A percentile compares a stretch with the other conserved stretches of the same genome.
phyloP scores from a whole-genome alignment of 2,329 filamentous ascomycete species.

The Penicillium crustosum region DNA sequence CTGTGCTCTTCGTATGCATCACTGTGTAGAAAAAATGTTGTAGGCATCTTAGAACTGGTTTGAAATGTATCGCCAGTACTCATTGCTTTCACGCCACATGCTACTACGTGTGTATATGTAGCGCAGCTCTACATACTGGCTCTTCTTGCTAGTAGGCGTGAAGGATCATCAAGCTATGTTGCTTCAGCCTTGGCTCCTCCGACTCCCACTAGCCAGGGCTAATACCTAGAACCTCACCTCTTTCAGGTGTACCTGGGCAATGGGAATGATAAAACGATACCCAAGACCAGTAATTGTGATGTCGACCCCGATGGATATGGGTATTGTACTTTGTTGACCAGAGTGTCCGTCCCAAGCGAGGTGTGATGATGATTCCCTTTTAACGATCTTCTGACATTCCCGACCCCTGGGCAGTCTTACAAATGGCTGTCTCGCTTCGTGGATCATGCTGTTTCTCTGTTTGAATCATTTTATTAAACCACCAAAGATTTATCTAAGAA shows the following conservation, averaged over 20 bases:
- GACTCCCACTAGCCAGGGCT: neutral
- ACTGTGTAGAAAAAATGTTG: neutral
- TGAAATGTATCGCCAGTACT: neutral
- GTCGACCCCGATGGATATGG: neutral
- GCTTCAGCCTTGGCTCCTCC: neutral
- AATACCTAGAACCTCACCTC: too few relatives aligned
- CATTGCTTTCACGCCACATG: neutral
- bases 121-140: neutral
- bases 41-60: neutral
- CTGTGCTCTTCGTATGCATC: conserved; percentile 1
- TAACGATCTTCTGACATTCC: neutral
- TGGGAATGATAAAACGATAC: neutral
- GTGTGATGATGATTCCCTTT: neutral
- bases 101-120: neutral
- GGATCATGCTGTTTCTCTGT: neutral
- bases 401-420: neutral
- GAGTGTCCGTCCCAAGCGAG: neutral
- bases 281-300: neutral
- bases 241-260: neutral
- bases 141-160: neutral
- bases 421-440: neutral
- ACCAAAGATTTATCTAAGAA: neutral
- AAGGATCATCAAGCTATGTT: neutral
- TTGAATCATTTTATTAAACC: neutral
- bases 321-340: neutral